phyloP scores from a whole-genome alignment of 2,329 filamentous ascomycete species.

The Cryphonectria japonica region DNA sequence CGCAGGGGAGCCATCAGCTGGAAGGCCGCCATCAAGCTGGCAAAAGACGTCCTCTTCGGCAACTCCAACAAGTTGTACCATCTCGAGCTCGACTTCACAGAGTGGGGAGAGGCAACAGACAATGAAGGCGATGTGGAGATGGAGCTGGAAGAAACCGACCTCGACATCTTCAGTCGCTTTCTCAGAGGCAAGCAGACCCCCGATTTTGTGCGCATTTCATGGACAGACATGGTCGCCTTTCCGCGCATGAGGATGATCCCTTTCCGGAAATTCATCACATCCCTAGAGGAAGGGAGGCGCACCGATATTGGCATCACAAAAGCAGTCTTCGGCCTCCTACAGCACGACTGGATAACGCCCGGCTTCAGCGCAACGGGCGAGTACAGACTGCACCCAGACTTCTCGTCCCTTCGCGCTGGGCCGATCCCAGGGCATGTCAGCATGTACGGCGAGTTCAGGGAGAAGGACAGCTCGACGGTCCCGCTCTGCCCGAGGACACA shows the following conservation, averaged over 20 bases:
- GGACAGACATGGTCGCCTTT: conserved; percentile 77
- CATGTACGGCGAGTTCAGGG: conserved; percentile 68
- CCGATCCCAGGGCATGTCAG: conserved; percentile 65
- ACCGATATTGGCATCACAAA: conserved; percentile 63
- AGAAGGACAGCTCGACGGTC: conserved; percentile 55
- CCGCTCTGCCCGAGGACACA: conserved; percentile 67
- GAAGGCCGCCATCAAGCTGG: conserved; percentile 64
- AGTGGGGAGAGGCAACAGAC: conserved; percentile 36
- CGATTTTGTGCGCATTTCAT: conserved; percentile 75
- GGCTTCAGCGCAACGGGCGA: conserved; percentile 64
- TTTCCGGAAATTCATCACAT: conserved; percentile 56
- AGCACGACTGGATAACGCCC: conserved; percentile 63
- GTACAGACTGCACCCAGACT: conserved; percentile 68
- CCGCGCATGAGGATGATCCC: conserved; percentile 70
- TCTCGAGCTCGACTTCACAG: conserved; percentile 53
- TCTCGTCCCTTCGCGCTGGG: conserved; percentile 63
- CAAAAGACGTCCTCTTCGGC: conserved; percentile 71
- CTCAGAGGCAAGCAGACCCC: conserved; percentile 53
- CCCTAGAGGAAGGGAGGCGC: conserved; percentile 50
- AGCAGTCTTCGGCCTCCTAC: conserved; percentile 67
- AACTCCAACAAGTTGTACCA: conserved; percentile 78
- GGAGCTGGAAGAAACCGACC: conserved; percentile 37
- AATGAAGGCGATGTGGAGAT: conserved; percentile 21
- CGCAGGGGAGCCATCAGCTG: conserved; percentile 63
- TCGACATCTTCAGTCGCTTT: conserved; percentile 45